Percentiles rank a stretch among this genome's conserved stretches.
phyloP scores from a whole-genome alignment of 2,329 filamentous ascomycete genomes.

The Hypoxylon sp. region DNA sequence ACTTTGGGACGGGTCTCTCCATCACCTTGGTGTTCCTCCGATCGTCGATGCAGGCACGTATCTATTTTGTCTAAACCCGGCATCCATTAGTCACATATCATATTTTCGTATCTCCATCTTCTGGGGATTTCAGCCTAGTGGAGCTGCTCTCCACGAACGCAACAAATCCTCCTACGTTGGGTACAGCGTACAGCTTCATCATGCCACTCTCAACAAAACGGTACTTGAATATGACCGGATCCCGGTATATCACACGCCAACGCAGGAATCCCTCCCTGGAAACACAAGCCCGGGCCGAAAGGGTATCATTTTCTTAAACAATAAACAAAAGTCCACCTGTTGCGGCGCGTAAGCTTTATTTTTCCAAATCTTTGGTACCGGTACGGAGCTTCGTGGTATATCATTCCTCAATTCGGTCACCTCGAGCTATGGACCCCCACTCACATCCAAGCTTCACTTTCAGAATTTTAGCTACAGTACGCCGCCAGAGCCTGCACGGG shows the following conservation, averaged over 20 bases:
- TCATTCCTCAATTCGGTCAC: conserved; percentile 40
- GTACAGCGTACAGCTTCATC: conserved; percentile 32
- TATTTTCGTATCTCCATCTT: conserved; percentile 41
- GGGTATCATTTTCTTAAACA: conserved; percentile 39
- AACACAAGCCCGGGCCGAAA: conserved; percentile 32
- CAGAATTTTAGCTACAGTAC: conserved; percentile 30
- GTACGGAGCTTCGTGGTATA: conserved; percentile 31
- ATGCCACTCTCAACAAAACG: conserved; percentile 32
- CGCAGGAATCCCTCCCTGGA: conserved; percentile 24
- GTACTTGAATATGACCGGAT: conserved; percentile 34
- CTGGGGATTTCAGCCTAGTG: conserved; percentile 36
- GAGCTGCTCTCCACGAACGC: conserved; percentile 34
- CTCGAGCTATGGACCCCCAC: conserved; percentile 37
- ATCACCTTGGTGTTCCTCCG: conserved; percentile 39
- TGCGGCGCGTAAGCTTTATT: conserved; percentile 4
- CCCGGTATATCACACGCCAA: conserved; percentile 34
- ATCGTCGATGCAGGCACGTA: conserved; percentile 42
- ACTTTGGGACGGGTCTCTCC: conserved; percentile 36
- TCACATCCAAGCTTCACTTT: conserved; percentile 38
- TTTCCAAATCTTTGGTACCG: conserved; percentile 37
- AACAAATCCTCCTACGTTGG: conserved; percentile 34
- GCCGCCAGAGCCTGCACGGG: conserved; percentile 22
- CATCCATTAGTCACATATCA: conserved; percentile 41
- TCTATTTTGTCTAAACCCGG: conserved; percentile 36
- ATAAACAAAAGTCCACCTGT: conserved; percentile 30